Evolutionary conservation across 148 eudicot genomes (phyloP), one percentile per base, ranked within the genome.

Genomic region (Arctostaphylos glauca): DNA sequence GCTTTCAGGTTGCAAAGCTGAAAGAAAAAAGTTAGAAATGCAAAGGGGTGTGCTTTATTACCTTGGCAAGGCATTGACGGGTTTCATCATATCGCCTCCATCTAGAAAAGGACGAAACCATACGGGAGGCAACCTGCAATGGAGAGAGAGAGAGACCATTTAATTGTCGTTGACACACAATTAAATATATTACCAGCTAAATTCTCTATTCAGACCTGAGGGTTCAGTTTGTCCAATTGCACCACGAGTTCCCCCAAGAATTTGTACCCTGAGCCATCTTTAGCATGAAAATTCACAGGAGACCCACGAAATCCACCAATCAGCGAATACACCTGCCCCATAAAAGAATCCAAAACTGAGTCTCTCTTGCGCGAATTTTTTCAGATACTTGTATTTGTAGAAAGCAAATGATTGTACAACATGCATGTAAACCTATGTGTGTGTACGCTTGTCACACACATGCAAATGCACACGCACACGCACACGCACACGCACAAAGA

Each of bases 261-360:
- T 88, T 89, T 89, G 90, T 96, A 94, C n/a, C 99, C 99, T 5
- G 97, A 96, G 49, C 99, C 98, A 80, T 96, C 99, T 83, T 94
- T 96, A 4, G 98, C 97, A 85, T 96, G 97, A 89, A 94, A 96
- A 80, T 96, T 96, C 74, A 96, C 94, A 64, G 91, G 98, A 47
- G 99, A 96, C 59, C 92, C 94, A 84, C 97, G 90, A 79, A 96
- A 96, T 73, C 94, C 96, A 82, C 96, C 99, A 5, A 96, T 89
- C 64, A 96, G 92, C 3, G 98, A 87, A 83, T 92, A 93, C 25
- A 96, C 98, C 98, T 95, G 86, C 58, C 14, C 81, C 81, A 71
- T n/a, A 16, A 23, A 77, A 54, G 8, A 68, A 81, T 76, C 41
- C 21, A 9, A 64, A 25, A 55, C 54, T 56, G 47, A 55, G 25